Conservation (phyloP, 805 yeast species). For the Zygosaccharomyces kombuchaensis region DNA sequence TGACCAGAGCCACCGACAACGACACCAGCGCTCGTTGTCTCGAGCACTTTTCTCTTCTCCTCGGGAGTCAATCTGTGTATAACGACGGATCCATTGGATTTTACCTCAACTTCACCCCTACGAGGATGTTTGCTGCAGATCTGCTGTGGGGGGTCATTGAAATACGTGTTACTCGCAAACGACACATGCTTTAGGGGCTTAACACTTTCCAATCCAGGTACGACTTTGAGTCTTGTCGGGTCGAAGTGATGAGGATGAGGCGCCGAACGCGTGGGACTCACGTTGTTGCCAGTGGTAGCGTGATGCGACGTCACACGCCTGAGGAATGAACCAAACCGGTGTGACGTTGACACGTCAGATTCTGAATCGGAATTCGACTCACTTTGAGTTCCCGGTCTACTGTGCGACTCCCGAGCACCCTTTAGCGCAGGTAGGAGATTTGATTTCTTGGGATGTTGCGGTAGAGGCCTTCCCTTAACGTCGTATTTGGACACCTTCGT, state of each 20-base stretch:
- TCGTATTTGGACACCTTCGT: constrained; percentile 29
- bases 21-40: constrained; percentile 55
- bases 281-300: constrained; percentile 7
- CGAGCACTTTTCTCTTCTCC: constrained; percentile 44
- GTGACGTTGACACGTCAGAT: constrained; percentile 16
- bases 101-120: constrained; percentile 72
- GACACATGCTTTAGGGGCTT: constrained; percentile 57
- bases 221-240: constrained; percentile 20
- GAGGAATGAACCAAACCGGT: constrained; percentile 33
- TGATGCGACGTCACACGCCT: constrained; percentile 33
- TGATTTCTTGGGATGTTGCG: constrained; percentile 47
- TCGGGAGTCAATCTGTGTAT: constrained; percentile 53
- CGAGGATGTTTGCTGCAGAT: constrained; percentile 77
- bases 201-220: constrained; percentile 42
- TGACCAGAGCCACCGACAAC: constrained; percentile 80
- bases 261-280: constrained; percentile 12
- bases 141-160: constrained; percentile 85
- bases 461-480: constrained; percentile 44
- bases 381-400: constrained; percentile 4
- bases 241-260: constrained; percentile 16
- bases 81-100: constrained; percentile 49
- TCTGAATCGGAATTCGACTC: constrained; percentile 14
- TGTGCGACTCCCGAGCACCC: constrained; percentile 11
- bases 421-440: constrained; percentile 48
- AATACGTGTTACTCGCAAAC: constrained; percentile 72